Base-by-base conservation (phyloP, 441 rosid genomes). In the Pelargonium australe region DNA sequence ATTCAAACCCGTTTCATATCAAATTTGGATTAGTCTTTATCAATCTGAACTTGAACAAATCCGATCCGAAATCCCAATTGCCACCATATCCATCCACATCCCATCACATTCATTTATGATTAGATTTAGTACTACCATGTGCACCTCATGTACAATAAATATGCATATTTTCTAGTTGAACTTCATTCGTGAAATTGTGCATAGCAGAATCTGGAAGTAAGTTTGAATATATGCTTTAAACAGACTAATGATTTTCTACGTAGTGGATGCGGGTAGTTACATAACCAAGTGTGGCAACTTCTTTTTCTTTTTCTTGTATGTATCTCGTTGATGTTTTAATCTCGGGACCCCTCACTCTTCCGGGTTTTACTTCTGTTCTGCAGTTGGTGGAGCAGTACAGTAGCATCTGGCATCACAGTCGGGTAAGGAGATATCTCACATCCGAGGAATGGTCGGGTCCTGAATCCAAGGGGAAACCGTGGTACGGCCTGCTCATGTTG, bases 401-500 rank as follows among this genome's bases (percentile, higher is more conserved):
- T 70, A 83, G 64, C 55, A 72, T 86, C 31, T 94, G 97, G 99
- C 99, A 94, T 83, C 97, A 94, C 77, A 73, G 86, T 77, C 83
- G 95, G 58, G 89, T 91, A 43, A 82, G 95, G 83, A 87, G 85
- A 66, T 94, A 91, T 72, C 94, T 94, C 51, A 79, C 86, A 53
- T 81, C 89, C 16, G 98, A 94, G 71, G 97, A 91, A 40, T 89
- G 85, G 84, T 76, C 82, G 17, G 88, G 80, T 74, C 87, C 95
- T 2, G 96, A 91, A 76, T 76, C 96, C 53, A 86, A 87, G 78
- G 93, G 90, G 31, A 94, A 89, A 77, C 98, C 97, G 58, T 94
- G 98, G 97, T 86, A 85, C 49, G 97, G 96, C 68, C 76, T 91
- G 81, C 92, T 94, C 45, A 89, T 81, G 92, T 79, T 94, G 73